These are phyloP conservation scores for Diutina scorzettiae DNA, from an alignment of 1,139 yeast genomes.

Conservation along the genomic window DNA sequence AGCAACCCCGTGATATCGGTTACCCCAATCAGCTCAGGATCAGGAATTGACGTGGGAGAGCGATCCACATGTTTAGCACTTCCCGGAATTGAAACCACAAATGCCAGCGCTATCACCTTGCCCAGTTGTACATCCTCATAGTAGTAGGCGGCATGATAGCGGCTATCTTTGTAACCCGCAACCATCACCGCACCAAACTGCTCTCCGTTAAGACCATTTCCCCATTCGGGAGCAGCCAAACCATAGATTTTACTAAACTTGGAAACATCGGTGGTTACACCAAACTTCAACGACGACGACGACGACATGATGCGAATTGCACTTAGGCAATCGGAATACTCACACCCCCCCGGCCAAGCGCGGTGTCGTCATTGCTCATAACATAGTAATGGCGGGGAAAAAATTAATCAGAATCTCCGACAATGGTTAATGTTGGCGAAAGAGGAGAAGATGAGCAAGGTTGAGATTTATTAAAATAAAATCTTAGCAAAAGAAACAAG, in stretches of 20 bases:
- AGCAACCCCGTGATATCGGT: conserved; percentile 18
- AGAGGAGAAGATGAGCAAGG: too few species aligned
- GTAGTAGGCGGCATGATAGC: conserved; percentile 15
- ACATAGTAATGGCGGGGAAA: neutral
- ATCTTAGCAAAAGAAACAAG: too few species aligned
- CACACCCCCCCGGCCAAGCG: too few species aligned
- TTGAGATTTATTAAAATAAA: too few species aligned
- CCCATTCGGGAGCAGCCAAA: conserved; percentile 21
- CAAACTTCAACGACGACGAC: conserved; percentile 7
- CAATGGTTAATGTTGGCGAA: too few species aligned
- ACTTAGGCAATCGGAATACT: too few species aligned
- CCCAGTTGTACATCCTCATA: conserved; percentile 14
- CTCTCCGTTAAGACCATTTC: conserved; percentile 15
- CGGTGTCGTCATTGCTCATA: neutral
- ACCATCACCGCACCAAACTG: conserved; percentile 17
- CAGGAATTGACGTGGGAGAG: conserved; percentile 20
- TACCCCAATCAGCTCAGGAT: conserved; percentile 24
- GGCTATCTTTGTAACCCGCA: conserved; percentile 11
- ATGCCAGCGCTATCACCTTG: conserved; percentile 17
- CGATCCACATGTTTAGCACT: conserved; percentile 22
- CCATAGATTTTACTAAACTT: conserved; percentile 17
- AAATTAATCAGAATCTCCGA: too few species aligned
- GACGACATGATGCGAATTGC: too few species aligned
- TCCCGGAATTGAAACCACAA: conserved; percentile 18
- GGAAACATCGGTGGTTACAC: conserved; percentile 17